Conservation (phyloP, 495 filamentous ascomycete species). For the Lophium mytilinum region DNA sequence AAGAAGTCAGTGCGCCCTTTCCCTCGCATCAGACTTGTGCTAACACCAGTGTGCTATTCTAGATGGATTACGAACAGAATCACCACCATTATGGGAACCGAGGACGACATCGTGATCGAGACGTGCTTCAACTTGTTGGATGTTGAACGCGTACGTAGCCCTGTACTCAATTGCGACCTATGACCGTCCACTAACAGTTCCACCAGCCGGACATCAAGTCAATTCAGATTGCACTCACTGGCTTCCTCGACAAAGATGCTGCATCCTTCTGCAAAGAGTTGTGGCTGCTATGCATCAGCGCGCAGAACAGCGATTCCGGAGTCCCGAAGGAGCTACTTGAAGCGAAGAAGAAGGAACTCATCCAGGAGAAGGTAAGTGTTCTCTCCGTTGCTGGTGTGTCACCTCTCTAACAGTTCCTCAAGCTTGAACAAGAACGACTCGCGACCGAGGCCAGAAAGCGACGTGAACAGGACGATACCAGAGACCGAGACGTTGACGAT, state of each 20-base stretch:
- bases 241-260: conserved; percentile 91
- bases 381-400: not conserved
- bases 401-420: conserved; percentile 1
- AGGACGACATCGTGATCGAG: conserved; percentile 93
- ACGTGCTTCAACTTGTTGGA: conserved; percentile 86
- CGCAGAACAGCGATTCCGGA: conserved; percentile 77
- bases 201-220: conserved; percentile 86
- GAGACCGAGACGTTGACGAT: conserved; percentile 54
- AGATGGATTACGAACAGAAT: conserved; percentile 92
- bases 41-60: conserved; percentile 14
- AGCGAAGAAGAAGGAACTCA: conserved; percentile 88
- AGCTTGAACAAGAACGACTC: conserved; percentile 79
- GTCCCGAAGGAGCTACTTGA: conserved; percentile 92
- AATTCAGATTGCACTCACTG: conserved; percentile 86
- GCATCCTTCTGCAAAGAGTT: conserved; percentile 86
- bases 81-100: conserved; percentile 74
- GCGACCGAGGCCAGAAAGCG: conserved; percentile 65
- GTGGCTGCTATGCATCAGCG: conserved; percentile 85
- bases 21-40: not conserved
- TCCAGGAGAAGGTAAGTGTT: conserved; percentile 73
- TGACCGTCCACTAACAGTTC: conserved; percentile 2
- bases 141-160: conserved; percentile 65
- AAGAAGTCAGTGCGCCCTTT: conserved; percentile 61
- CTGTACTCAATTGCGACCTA: not conserved
- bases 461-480: conserved; percentile 54